Evolutionary conservation across 805 yeast species (phyloP).

Genomic region (Tanozyma kutaoensis): DNA sequence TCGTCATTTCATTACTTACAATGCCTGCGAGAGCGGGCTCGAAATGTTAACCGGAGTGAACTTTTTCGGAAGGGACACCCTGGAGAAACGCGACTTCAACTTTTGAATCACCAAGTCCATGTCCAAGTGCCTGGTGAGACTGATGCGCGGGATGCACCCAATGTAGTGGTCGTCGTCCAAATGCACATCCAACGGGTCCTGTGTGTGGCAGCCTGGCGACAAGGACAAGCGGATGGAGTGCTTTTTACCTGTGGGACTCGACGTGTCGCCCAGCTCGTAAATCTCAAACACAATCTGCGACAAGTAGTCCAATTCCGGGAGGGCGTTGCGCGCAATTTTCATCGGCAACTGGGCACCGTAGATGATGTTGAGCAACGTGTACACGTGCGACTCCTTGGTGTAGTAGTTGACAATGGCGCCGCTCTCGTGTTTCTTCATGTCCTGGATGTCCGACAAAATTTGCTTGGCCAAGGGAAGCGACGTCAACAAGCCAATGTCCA

Average conservation of each 20-base stretch:
- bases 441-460: slow-evolving; percentile 65
- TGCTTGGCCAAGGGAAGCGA: slow-evolving; percentile 89
- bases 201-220: slow-evolving; percentile 97
- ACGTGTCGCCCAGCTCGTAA: slow-evolving; percentile 65
- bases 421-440: slow-evolving; percentile 62
- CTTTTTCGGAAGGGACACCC: slow-evolving; percentile 85
- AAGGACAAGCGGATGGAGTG: slow-evolving; percentile 85
- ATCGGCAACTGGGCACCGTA: slow-evolving; percentile 92
- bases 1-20: no score
- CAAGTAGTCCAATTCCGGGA: slow-evolving; percentile 91
- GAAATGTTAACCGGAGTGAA: slow-evolving; percentile 82
- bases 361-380: slow-evolving; percentile 79
- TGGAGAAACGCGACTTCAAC: slow-evolving; percentile 64
- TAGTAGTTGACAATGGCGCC: slow-evolving; percentile 85
- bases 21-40: slow-evolving; percentile 34
- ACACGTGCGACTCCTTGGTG: slow-evolving; percentile 95
- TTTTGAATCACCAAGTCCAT: slow-evolving; percentile 78
- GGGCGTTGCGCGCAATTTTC: slow-evolving; percentile 85
- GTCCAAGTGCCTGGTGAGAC: slow-evolving; percentile 86
- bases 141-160: slow-evolving; percentile 85
- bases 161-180: slow-evolving; percentile 93
- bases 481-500: slow-evolving; percentile 90
- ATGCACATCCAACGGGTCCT: slow-evolving; percentile 94
- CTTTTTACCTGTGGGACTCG: slow-evolving; percentile 51
- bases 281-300: slow-evolving; percentile 92